Conservation (phyloP, 352 stramenopile species). For the Phytophthora cactorum region DNA sequence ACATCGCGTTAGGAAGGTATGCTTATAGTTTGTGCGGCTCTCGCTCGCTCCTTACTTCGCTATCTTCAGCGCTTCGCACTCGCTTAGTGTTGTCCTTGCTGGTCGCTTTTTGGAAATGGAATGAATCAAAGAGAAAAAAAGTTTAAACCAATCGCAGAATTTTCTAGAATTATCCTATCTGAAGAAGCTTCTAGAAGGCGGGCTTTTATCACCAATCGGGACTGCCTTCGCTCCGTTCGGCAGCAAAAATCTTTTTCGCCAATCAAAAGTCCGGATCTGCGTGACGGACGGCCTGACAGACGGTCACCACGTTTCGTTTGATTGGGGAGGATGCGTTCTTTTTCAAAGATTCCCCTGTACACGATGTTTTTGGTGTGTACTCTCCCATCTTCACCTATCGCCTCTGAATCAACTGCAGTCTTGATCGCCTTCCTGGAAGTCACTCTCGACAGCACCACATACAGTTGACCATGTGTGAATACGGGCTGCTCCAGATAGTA, state of each 20-base stretch:
- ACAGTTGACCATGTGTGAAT: too few species aligned
- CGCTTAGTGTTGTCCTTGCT: background rate
- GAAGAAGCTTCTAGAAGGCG: background rate
- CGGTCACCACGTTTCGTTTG: too few species aligned
- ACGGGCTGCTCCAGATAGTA: too few species aligned
- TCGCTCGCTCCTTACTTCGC: background rate
- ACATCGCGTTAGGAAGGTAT: background rate
- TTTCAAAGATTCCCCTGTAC: too few species aligned
- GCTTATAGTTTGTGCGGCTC: background rate
- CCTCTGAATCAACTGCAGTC: too few species aligned
- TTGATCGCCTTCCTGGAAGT: too few species aligned
- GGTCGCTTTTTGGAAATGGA: background rate
- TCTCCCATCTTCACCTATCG: too few species aligned
- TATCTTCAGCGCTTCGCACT: background rate
- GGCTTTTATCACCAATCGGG: background rate
- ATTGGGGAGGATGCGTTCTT: too few species aligned
- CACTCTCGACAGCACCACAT: too few species aligned
- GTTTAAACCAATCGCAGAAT: background rate
- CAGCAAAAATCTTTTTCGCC: background rate
- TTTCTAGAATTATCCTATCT: background rate
- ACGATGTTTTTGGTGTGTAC: too few species aligned
- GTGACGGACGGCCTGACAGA: background rate
- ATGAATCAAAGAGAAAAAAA: background rate
- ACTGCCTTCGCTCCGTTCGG: background rate
- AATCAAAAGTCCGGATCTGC: background rate